These are phyloP conservation scores for Thecaphora thlaspeos DNA, from an alignment of 1,284 basidiomycete species.

Conservation along the genomic window DNA sequence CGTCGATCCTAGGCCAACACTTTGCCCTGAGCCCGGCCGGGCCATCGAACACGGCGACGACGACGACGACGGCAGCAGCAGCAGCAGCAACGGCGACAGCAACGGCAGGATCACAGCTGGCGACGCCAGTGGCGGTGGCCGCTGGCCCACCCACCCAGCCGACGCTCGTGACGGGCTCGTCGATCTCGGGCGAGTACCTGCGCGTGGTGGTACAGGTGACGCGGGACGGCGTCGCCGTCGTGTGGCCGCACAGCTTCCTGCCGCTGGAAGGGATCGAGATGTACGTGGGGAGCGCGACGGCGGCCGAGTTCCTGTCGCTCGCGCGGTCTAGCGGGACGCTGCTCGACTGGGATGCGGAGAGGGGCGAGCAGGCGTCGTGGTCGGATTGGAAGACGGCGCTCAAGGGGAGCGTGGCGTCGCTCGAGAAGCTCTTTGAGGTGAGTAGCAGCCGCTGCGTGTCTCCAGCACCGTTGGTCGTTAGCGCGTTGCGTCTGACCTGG, in stretches of 20 bases:
- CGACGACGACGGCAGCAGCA: constrained; percentile 12
- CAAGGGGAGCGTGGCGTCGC: constrained; percentile 26
- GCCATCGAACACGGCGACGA: too few species aligned
- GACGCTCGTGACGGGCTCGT: constrained; percentile 73
- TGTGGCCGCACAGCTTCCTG: constrained; percentile 71
- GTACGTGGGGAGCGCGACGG: constrained; percentile 77
- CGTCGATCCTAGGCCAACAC: constrained; percentile 4
- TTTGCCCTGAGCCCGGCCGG: too few species aligned
- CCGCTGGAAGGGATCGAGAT: constrained; percentile 74
- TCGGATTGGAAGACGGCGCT: constrained; percentile 45
- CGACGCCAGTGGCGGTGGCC: neutral
- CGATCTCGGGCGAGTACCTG: constrained; percentile 81
- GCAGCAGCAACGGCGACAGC: constrained; percentile 7
- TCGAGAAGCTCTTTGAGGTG: constrained; percentile 42
- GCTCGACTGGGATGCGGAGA: constrained; percentile 16
- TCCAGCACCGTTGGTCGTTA: too few species aligned
- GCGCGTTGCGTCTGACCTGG: too few species aligned
- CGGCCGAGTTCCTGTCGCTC: constrained; percentile 73
- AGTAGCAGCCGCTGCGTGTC: too few species aligned
- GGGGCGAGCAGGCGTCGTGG: constrained; percentile 21
- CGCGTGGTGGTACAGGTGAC: constrained; percentile 88
- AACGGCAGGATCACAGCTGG: constrained; percentile 1
- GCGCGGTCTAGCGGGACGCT: constrained; percentile 59
- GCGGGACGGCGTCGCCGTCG: constrained; percentile 80
- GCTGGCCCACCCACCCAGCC: constrained; percentile 15